Percentiles rank a stretch among this genome's conserved stretches.
Evolutionary conservation across 257 asterid species (phyloP).

Genomic region (Nemophila menziesii): DNA sequence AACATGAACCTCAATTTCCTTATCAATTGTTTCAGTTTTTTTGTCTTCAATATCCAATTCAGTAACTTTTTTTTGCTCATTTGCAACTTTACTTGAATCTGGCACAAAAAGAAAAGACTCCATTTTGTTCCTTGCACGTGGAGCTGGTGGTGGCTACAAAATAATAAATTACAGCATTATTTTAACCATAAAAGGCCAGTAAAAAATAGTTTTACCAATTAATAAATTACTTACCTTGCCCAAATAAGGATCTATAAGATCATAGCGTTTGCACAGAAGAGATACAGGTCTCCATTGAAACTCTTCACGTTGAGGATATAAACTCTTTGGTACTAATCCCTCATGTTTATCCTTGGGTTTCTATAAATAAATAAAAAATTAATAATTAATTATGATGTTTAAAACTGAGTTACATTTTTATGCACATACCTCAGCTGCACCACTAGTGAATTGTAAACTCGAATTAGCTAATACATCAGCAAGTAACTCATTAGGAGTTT

Average conservation of each 20-base stretch:
- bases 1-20: conserved; percentile 37
- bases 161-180: not conserved
- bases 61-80: conserved; percentile 22
- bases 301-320: conserved; percentile 80
- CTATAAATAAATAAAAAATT: conserved; percentile 27
- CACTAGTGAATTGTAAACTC: conserved; percentile 63
- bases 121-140: conserved; percentile 78
- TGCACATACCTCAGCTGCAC: conserved; percentile 51
- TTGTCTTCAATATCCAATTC: conserved; percentile 17
- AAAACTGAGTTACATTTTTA: conserved; percentile 8
- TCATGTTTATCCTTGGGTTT: conserved; percentile 30
- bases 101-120: conserved; percentile 77
- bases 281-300: conserved; percentile 95
- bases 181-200: conserved; percentile 4
- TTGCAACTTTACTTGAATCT: conserved; percentile 33
- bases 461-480: conserved; percentile 33
- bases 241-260: conserved; percentile 85
- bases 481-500: conserved; percentile 38
- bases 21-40: conserved; percentile 23
- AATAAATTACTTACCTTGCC: conserved; percentile 76
- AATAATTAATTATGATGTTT: conserved; percentile 5
- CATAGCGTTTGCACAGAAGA: conserved; percentile 93
- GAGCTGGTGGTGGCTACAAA: conserved; percentile 84
- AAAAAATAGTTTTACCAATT: not conserved
- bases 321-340: conserved; percentile 28